Evolutionary conservation across 2,329 filamentous ascomycete species (phyloP).

Genomic region (Ambrosiella xylebori): DNA sequence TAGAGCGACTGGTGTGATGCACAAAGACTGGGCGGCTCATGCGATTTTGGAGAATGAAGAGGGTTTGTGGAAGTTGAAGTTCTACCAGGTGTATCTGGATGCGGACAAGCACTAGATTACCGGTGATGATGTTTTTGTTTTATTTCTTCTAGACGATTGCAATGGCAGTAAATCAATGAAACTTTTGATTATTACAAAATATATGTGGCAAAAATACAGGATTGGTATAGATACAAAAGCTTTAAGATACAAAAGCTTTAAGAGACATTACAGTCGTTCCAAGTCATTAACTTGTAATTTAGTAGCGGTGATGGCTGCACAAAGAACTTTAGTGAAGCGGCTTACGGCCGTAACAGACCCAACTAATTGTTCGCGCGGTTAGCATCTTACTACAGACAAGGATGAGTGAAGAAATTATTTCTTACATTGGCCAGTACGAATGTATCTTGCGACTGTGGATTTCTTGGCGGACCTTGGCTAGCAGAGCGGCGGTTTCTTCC

Average conservation of each 20-base stretch:
- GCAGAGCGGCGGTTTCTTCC: slow-evolving; percentile 18
- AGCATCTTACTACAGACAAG: not conserved
- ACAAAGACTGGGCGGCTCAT: slow-evolving; percentile 35
- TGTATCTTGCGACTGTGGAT: slow-evolving; percentile 18
- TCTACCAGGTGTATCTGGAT: slow-evolving; percentile 36
- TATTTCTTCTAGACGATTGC: too few relatives aligned
- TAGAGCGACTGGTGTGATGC: slow-evolving; percentile 15
- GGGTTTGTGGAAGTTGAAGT: slow-evolving; percentile 34
- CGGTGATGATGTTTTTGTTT: not conserved
- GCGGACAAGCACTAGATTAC: slow-evolving; percentile 4
- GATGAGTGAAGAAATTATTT: not conserved
- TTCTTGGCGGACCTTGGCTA: slow-evolving; percentile 18
- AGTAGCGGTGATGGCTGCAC: too few relatives aligned
- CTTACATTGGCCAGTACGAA: slow-evolving; percentile 20
- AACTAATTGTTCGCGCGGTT: not conserved
- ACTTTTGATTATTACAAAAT: too few relatives aligned
- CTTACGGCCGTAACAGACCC: not conserved
- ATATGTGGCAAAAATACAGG: not conserved
- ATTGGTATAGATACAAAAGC: not conserved
- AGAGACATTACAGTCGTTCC: slow-evolving; percentile 1
- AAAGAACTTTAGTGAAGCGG: not conserved
- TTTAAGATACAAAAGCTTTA: not conserved
- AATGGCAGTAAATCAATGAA: too few relatives aligned
- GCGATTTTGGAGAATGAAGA: slow-evolving; percentile 28
- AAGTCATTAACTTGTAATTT: not conserved